Base-by-base conservation (phyloP, 306 rosid species). In the Mimosa pudica region DNA sequence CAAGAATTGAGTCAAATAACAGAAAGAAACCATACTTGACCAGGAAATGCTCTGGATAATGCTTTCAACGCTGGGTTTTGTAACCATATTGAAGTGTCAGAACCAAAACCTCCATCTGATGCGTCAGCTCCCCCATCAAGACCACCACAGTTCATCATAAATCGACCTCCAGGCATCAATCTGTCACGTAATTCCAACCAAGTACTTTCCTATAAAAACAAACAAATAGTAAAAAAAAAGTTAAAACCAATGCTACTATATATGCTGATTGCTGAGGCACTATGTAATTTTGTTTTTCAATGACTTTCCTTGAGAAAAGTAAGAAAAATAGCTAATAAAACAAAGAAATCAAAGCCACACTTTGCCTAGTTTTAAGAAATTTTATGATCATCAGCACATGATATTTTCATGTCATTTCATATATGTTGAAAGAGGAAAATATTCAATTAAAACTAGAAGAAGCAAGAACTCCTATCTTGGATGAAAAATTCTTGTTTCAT, bases 101-200 rank as follows among this genome's bases (percentile, higher is more conserved):
- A 77, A 77, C 67, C 58, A 71, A 51, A 64, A 58, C 64, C 74
- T 73, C 66, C 87, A 73, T 77, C 83, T 32, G 35, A 66, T 18
- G 33, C 82, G 60, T 82, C 36, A 73, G 94, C 51, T 74, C 78
- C 85, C 61, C 74, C 94, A 79, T 76, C 86, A 73, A 82, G 82
- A 73, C 98, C 98, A 54, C 99, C 96, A 8, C 98, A 91, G 70
- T 95, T 95, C 80, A 93, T 93, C 98, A 95, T 95, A 57, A 95
- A 80, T 58, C 98, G 96, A 55, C 98, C 97, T 72, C 82, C 62
- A 3, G 89, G 87, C 91, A 93, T 90, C 88, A 95, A 79, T 73
- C 82, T 80, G 41, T 89, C 79, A 10, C 80, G 77, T 77, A 91
- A 83, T 47, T 91, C 90, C 86, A 90, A 79, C 99, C 98, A 95